These are phyloP conservation scores for Aquilaria sinensis DNA, from an alignment of 345 rosid species.

Conservation along the genomic window DNA sequence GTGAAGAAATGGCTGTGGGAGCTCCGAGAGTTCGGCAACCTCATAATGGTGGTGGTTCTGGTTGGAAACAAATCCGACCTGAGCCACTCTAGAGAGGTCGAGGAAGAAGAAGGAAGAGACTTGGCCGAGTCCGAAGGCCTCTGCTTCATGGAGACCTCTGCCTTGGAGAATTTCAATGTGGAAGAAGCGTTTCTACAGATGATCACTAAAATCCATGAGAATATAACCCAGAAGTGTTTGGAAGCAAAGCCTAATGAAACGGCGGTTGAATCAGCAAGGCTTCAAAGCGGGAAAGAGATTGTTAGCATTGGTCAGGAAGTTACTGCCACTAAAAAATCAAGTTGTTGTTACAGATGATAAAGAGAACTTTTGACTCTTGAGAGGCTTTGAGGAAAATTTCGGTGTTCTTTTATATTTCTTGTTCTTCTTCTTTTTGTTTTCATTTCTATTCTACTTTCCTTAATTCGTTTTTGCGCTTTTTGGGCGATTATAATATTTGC, in stretches of 20 bases:
- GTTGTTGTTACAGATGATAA: constrained; percentile 40
- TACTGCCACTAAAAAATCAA: constrained; percentile 53
- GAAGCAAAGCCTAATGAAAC: constrained; percentile 41
- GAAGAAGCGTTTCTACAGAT: constrained; percentile 66
- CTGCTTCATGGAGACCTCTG: constrained; percentile 79
- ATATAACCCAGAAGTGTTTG: constrained; percentile 37
- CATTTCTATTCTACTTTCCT: too few species aligned
- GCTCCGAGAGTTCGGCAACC: constrained; percentile 44
- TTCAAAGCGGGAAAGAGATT: constrained; percentile 49
- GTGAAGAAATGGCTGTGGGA: constrained; percentile 63
- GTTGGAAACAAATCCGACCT: constrained; percentile 75
- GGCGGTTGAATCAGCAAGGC: constrained; percentile 5
- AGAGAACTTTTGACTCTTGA: too few species aligned
- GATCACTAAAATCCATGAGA: constrained; percentile 50
- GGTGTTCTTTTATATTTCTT: too few species aligned
- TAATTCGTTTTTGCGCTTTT: too few species aligned
- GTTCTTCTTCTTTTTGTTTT: too few species aligned
- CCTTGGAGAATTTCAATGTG: constrained; percentile 60
- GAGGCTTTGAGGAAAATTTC: too few species aligned
- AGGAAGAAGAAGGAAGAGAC: constrained; percentile 47
- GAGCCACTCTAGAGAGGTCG: constrained; percentile 39
- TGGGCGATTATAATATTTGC: too few species aligned
- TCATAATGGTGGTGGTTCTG: constrained; percentile 60
- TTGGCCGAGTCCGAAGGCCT: constrained; percentile 57
- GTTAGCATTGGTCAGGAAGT: constrained; percentile 47